phyloP scores from a whole-genome alignment of 202 grass and related monocot species.

The Thinopyrum obtusiflorum region DNA sequence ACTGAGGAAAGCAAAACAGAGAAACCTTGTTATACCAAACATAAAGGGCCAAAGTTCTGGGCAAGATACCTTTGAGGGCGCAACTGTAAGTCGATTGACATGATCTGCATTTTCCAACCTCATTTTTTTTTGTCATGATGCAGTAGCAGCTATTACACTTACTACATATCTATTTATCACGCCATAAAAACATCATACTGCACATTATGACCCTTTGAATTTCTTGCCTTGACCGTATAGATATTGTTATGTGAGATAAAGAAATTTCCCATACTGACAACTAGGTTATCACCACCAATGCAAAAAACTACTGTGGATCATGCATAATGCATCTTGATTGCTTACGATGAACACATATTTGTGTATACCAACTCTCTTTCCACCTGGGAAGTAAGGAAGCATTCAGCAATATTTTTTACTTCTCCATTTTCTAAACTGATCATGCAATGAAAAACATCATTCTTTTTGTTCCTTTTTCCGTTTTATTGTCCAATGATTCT shows the following conservation, averaged over 20 bases:
- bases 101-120: slow-evolving; percentile 10
- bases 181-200: background rate
- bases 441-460: background rate
- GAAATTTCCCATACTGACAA: background rate
- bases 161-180: background rate
- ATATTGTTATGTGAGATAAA: slow-evolving; percentile 19
- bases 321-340: background rate
- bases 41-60: slow-evolving; percentile 83
- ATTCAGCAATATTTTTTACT: background rate
- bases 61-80: slow-evolving; percentile 93
- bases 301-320: slow-evolving; percentile 1
- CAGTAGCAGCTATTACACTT: slow-evolving; percentile 15
- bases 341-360: slow-evolving; percentile 19
- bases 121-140: slow-evolving; percentile 3
- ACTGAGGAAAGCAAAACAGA: slow-evolving; percentile 93
- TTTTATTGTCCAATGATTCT: slow-evolving; percentile 17
- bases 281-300: background rate
- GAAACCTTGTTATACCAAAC: slow-evolving; percentile 96
- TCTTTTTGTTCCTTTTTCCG: background rate
- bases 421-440: slow-evolving; percentile 8
- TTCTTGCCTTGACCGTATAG: slow-evolving; percentile 1
- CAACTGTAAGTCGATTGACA: slow-evolving; percentile 79
- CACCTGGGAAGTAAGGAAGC: background rate
- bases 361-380: background rate
- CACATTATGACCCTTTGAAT: slow-evolving; percentile 7